A percentile compares a stretch with the other conserved stretches of the same genome.
These are phyloP conservation scores for Penicillium sp. DNA, from an alignment of 2,329 filamentous ascomycete species.

Conservation along the genomic window DNA sequence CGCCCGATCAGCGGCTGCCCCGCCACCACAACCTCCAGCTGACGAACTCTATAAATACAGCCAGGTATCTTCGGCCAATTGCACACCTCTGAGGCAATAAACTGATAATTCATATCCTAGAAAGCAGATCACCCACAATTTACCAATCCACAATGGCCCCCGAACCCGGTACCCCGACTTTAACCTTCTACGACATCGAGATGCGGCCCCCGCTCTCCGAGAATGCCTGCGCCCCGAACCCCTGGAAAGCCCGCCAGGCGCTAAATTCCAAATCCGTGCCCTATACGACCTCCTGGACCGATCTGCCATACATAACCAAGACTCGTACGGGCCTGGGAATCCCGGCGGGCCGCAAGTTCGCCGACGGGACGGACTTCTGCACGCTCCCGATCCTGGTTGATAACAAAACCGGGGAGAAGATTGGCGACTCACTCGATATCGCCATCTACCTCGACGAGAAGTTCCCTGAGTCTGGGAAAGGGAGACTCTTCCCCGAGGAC, in stretches of 20 bases:
- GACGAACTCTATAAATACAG: background rate
- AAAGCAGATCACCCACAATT: background rate
- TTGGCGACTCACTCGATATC: slow-evolving; percentile 71
- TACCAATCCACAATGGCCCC: slow-evolving; percentile 1
- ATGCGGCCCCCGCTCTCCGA: slow-evolving; percentile 38
- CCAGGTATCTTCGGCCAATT: background rate
- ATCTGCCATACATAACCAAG: slow-evolving; percentile 56
- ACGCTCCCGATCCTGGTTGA: slow-evolving; percentile 66
- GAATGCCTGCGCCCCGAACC: slow-evolving; percentile 51
- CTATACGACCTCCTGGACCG: slow-evolving; percentile 59
- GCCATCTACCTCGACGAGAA: slow-evolving; percentile 62
- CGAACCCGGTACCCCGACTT: slow-evolving; percentile 18
- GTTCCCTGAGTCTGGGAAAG: slow-evolving; percentile 53
- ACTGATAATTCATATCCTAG: too few species aligned
- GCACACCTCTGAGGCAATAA: background rate
- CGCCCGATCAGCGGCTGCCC: background rate
- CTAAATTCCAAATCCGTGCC: slow-evolving; percentile 56
- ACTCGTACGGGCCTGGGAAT: slow-evolving; percentile 55
- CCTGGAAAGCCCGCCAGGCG: slow-evolving; percentile 57
- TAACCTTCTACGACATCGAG: slow-evolving; percentile 57
- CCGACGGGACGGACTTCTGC: slow-evolving; percentile 62
- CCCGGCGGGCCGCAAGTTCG: slow-evolving; percentile 58
- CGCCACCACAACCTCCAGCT: background rate
- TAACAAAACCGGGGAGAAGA: slow-evolving; percentile 38
- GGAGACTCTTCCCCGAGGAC: slow-evolving; percentile 54